phyloP scores from a whole-genome alignment of 495 filamentous ascomycete genomes.

The Articulospora tetracladia region DNA sequence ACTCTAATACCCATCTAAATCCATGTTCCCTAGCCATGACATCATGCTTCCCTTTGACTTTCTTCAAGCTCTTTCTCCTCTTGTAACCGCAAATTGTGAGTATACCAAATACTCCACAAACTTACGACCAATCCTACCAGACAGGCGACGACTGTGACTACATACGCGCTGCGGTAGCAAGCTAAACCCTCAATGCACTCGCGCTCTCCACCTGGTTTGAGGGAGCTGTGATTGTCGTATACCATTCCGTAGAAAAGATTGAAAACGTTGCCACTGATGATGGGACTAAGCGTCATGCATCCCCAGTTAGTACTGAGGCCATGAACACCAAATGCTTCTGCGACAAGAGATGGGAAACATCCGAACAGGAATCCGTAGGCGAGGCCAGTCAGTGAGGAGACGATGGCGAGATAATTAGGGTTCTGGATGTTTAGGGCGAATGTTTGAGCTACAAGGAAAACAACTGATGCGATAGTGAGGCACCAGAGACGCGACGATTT shows the following conservation, averaged over 20 bases:
- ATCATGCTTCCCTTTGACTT: constrained; percentile 11
- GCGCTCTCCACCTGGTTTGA: constrained; percentile 62
- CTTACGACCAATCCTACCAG: constrained; percentile 64
- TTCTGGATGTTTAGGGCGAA: constrained; percentile 75
- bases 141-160: constrained; percentile 74
- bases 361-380: constrained; percentile 95
- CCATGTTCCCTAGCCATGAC: background rate
- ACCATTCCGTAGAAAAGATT: constrained; percentile 83
- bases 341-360: constrained; percentile 86
- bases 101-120: constrained; percentile 73
- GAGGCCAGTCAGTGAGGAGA: constrained; percentile 81
- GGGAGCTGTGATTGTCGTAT: constrained; percentile 73
- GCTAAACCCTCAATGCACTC: constrained; percentile 74
- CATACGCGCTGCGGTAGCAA: constrained; percentile 82
- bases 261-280: constrained; percentile 84
- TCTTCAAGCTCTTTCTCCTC: constrained; percentile 17
- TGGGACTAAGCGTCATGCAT: constrained; percentile 82
- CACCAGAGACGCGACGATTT: constrained; percentile 86
- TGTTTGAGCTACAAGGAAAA: constrained; percentile 81
- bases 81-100: constrained; percentile 10
- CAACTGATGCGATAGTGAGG: constrained; percentile 65
- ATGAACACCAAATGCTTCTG: constrained; percentile 85
- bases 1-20: background rate
- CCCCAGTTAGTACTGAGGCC: constrained; percentile 95
- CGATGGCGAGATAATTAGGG: constrained; percentile 69